phyloP scores from a whole-genome alignment of 306 rosid species.

The Castanea sativa region DNA sequence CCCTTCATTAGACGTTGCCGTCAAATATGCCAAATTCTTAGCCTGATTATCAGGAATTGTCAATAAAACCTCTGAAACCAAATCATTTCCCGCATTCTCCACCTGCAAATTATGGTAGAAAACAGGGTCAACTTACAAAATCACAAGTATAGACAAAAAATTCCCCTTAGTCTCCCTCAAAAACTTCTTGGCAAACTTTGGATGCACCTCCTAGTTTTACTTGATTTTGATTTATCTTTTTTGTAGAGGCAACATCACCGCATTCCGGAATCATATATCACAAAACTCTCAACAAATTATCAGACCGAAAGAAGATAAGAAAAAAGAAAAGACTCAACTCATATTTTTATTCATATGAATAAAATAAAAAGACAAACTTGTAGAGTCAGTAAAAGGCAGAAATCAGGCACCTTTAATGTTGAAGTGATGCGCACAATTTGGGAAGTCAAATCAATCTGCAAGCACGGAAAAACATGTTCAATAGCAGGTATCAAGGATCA shows the following conservation, averaged over 20 bases:
- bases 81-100: slow-evolving; percentile 66
- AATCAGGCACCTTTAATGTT: slow-evolving; percentile 62
- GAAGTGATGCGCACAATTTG: slow-evolving; percentile 79
- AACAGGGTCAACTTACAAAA: not conserved
- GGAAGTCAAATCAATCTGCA: slow-evolving; percentile 90
- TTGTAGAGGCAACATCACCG: not conserved
- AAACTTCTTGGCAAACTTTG: not conserved
- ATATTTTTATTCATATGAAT: not conserved
- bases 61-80: slow-evolving; percentile 57
- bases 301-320: not conserved
- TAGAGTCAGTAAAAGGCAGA: not conserved
- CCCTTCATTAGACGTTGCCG: slow-evolving; percentile 50
- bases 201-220: not conserved
- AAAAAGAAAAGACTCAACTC: not conserved
- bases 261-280: slow-evolving; percentile 9
- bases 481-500: not conserved
- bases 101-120: slow-evolving; percentile 42
- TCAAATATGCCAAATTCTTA: slow-evolving; percentile 63
- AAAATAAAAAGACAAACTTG: not conserved
- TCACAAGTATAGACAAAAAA: not conserved
- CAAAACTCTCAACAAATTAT: slow-evolving; percentile 8
- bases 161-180: not conserved
- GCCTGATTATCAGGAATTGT: slow-evolving; percentile 68
- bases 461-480: slow-evolving; percentile 2
- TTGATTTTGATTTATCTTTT: not conserved